Conservation (phyloP, 805 yeast species). For the Nakazawaea ishiwadae region DNA sequence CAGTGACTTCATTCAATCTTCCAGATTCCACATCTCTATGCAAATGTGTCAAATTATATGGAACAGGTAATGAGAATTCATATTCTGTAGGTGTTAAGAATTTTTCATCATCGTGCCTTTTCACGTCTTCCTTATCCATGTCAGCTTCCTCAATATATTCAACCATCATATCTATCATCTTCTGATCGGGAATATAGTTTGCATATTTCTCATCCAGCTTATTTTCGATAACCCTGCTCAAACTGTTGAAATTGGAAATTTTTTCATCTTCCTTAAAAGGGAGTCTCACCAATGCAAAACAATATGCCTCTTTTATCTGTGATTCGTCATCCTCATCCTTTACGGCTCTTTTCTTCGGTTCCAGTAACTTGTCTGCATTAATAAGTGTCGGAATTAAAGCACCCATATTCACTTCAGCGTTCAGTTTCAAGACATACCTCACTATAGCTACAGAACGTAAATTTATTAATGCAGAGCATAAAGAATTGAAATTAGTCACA, state of each 20-base stretch:
- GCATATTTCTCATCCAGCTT: slow-evolving; percentile 19
- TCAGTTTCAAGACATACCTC: slow-evolving; percentile 50
- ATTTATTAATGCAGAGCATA: slow-evolving; percentile 50
- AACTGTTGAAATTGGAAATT: slow-evolving; percentile 45
- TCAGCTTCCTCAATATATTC: slow-evolving; percentile 40
- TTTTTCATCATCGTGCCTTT: background rate
- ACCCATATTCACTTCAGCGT: slow-evolving; percentile 45
- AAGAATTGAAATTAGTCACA: slow-evolving; percentile 34
- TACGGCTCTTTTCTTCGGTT: slow-evolving; percentile 9
- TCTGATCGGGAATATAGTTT: slow-evolving; percentile 28
- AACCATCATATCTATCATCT: slow-evolving; percentile 39
- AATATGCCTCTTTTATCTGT: slow-evolving; percentile 26
- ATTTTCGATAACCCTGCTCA: slow-evolving; percentile 30
- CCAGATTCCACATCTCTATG: background rate
- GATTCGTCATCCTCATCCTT: slow-evolving; percentile 15
- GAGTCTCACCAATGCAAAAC: slow-evolving; percentile 47
- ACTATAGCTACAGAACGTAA: slow-evolving; percentile 51
- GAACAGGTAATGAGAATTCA: slow-evolving; percentile 9
- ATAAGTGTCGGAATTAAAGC: slow-evolving; percentile 47
- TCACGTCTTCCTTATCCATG: slow-evolving; percentile 17
- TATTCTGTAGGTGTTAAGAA: slow-evolving; percentile 10
- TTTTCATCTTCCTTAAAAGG: slow-evolving; percentile 78
- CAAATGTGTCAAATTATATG: slow-evolving; percentile 5
- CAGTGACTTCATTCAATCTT: slow-evolving; percentile 6
- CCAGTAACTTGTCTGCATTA: slow-evolving; percentile 16